Conservation (phyloP, 1,139 yeast species). For the Debaryomyces subglobosus region DNA sequence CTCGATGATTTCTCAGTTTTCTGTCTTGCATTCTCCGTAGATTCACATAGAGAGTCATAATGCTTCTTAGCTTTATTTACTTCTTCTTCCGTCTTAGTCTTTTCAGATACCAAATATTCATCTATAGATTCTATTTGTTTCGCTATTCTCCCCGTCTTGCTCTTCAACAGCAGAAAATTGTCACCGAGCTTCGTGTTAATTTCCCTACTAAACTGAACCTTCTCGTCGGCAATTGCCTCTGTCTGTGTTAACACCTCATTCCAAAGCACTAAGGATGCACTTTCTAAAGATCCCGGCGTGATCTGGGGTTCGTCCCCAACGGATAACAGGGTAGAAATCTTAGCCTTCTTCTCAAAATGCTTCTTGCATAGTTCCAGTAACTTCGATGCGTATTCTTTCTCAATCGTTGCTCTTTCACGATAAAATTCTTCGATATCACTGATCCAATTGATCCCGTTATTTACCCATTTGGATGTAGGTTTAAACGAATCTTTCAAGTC, state of each 20-base stretch:
- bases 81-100: conserved; percentile 63
- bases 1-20: conserved; percentile 63
- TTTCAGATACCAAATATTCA: conserved; percentile 58
- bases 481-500: conserved; percentile 81
- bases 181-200: conserved; percentile 63
- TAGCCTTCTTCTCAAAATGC: conserved; percentile 78
- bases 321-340: conserved; percentile 63
- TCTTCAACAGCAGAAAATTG: conserved; percentile 58
- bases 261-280: conserved; percentile 95
- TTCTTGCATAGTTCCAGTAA: conserved; percentile 66
- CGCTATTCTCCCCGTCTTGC: conserved; percentile 56
- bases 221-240: conserved; percentile 76
- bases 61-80: conserved; percentile 70
- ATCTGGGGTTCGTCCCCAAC: conserved; percentile 91
- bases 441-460: conserved; percentile 73
- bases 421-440: conserved; percentile 81
- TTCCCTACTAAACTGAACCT: conserved; percentile 61
- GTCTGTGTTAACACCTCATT: conserved; percentile 85
- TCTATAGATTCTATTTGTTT: conserved; percentile 61
- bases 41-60: conserved; percentile 79
- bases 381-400: conserved; percentile 77
- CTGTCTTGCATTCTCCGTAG: conserved; percentile 78
- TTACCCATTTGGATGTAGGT: conserved; percentile 74
- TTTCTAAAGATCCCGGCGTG: conserved; percentile 94
- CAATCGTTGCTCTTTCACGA: conserved; percentile 77